Percentiles rank a stretch among this genome's conserved stretches.
These are phyloP conservation scores for Acacia confusa DNA, from an alignment of 306 rosid genomes.

Conservation along the genomic window DNA sequence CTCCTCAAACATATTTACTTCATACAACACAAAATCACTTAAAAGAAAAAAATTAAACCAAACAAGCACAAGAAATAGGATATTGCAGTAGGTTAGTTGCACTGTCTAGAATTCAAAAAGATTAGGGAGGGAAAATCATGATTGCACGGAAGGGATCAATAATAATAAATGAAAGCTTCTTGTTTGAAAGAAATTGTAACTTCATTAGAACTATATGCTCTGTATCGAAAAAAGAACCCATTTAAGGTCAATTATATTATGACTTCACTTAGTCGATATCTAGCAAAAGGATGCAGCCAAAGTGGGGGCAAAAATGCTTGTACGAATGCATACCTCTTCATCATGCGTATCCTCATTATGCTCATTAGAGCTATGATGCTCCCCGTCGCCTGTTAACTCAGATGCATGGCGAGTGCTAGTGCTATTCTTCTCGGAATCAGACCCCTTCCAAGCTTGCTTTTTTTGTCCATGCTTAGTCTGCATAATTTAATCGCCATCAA, in stretches of 20 bases:
- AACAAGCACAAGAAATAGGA: not conserved
- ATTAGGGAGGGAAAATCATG: not conserved
- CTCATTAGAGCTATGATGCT: constrained; percentile 58
- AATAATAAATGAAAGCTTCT: not conserved
- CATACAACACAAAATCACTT: no score
- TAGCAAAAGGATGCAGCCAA: not conserved
- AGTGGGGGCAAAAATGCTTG: not conserved
- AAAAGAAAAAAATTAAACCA: no score
- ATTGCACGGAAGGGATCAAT: not conserved
- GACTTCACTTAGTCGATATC: constrained; percentile 2
- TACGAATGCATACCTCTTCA: constrained; percentile 59
- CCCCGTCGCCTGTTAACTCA: constrained; percentile 65
- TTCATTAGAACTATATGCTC: not conserved
- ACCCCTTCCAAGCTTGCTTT: constrained; percentile 63
- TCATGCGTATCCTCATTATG: constrained; percentile 62
- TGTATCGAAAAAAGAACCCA: not conserved
- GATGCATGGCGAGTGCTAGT: constrained; percentile 42
- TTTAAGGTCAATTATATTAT: not conserved
- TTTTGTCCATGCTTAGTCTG: constrained; percentile 71
- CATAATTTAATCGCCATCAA: constrained; percentile 36
- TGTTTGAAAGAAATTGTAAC: not conserved
- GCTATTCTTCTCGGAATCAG: constrained; percentile 66
- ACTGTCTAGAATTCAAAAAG: not conserved
- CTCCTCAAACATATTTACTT: no score
- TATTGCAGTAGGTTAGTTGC: not conserved